Base-by-base conservation (phyloP, 768 basidiomycete genomes). In the Suillus luteus region DNA sequence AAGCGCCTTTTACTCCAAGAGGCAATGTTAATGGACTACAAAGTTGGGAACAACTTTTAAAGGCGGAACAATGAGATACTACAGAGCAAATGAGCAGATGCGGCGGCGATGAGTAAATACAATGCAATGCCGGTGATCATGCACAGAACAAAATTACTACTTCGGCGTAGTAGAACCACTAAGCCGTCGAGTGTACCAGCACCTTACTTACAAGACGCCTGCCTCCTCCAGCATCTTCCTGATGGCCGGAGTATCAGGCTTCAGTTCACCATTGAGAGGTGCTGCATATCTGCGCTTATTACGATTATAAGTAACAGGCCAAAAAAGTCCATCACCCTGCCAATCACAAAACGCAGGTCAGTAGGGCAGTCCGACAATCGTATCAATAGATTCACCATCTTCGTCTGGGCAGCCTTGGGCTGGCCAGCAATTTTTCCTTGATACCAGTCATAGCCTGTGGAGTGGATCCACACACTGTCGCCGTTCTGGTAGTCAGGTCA, bases 191-290 rank as follows among this genome's bases (percentile, higher is more conserved):
- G 37, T 38, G 19, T 51, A 15, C 51, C 17, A 52, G 31, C 35
- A 40, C 2, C 31, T 40, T 58, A 40, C 31, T 40, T 58, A 40
- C 22, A 43, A 59, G 14, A 44, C 22, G 6, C 84, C 85, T 54
- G 80, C 82, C 8, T 80, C 78, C 61, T 76, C 73, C 27, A 90
- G 75, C 63, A 89, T 68, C 38, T 68, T 63, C n/a, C 81, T 80
- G 2, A 83, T 78, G 62, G 81, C 76, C 24, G 72, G 60, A 1
- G 67, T 82, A 69, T 90, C 81, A 3, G 88, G 87, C 72, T 89
- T 90, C 61, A 89, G 81, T 65, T 88, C 86, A 19, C 87, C 88
- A 61, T 88, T 85, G 57, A 86, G 75, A 7, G 88, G 87, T 2
- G 87, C 81, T 69, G 86, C 85, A 70, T 84, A 86, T 71, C 85